Conservation (phyloP, 2,329 filamentous ascomycete species). For the Ambrosiella cleistominuta region DNA sequence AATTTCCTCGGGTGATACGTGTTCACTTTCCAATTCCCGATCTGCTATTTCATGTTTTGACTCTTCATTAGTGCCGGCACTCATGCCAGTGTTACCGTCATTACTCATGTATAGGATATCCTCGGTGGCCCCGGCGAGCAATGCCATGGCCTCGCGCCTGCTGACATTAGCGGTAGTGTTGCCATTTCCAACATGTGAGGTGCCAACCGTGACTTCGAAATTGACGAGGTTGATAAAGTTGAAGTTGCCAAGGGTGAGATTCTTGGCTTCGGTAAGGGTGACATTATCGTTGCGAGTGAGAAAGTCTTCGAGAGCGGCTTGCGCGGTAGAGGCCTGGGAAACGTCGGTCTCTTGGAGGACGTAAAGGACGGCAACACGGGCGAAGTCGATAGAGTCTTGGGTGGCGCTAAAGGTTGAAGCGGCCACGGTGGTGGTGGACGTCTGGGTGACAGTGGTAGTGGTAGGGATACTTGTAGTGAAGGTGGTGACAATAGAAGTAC, state of each 20-base stretch:
- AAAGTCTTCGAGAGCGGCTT: conserved; percentile 35
- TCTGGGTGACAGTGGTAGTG: conserved; percentile 7
- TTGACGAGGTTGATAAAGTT: conserved; percentile 34
- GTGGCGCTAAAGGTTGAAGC: conserved; percentile 28
- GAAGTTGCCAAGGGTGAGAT: conserved; percentile 25
- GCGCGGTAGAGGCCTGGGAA: conserved; percentile 33
- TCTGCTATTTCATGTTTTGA: background rate
- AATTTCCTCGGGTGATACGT: background rate
- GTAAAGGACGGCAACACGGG: conserved; percentile 42
- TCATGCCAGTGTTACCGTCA: background rate
- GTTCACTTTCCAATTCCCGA: background rate
- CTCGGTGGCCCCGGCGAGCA: background rate
- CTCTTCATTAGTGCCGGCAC: background rate
- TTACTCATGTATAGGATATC: background rate
- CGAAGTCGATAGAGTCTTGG: conserved; percentile 43
- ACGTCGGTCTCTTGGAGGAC: conserved; percentile 39
- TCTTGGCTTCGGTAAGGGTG: conserved; percentile 22
- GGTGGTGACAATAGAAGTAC: conserved; percentile 9
- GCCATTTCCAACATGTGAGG: background rate
- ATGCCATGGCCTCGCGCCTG: background rate
- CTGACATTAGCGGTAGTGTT: conserved; percentile 2
- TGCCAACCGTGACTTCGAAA: conserved; percentile 17
- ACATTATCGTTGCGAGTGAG: conserved; percentile 26
- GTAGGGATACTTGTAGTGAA: conserved; percentile 9
- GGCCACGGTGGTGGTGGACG: conserved; percentile 8